A percentile compares a stretch with the other conserved stretches of the same genome.
Evolutionary conservation across 2,329 filamentous ascomycete species (phyloP).

Genomic region (Fusarium robinianum): DNA sequence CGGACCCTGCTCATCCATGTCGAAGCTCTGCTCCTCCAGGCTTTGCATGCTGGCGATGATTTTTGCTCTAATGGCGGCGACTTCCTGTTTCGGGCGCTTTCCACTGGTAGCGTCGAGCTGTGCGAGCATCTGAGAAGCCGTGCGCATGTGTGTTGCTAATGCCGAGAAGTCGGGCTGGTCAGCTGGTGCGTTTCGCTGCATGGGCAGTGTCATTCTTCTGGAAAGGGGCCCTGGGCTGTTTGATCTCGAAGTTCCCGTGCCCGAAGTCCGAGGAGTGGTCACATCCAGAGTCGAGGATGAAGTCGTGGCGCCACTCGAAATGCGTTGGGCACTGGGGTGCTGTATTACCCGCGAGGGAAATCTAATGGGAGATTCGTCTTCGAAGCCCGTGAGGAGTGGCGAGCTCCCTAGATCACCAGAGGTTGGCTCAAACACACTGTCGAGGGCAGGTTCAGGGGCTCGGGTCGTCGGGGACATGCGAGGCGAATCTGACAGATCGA

Average conservation of each 20-base stretch:
- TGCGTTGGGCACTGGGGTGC: constrained; percentile 51
- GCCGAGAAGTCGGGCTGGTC: constrained; percentile 83
- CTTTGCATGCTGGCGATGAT: constrained; percentile 92
- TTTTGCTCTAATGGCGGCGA: constrained; percentile 81
- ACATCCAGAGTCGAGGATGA: constrained; percentile 63
- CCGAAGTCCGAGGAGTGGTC: constrained; percentile 70
- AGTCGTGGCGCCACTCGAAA: constrained; percentile 66
- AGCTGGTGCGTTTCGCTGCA: constrained; percentile 56
- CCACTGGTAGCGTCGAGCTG: constrained; percentile 80
- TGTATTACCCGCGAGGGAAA: constrained; percentile 37
- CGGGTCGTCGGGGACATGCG: constrained; percentile 50
- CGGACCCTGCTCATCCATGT: constrained; percentile 72
- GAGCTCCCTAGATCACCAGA: constrained; percentile 79
- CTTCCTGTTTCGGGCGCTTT: constrained; percentile 78
- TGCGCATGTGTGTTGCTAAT: constrained; percentile 84
- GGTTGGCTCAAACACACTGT: constrained; percentile 84
- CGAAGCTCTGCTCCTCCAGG: constrained; percentile 83
- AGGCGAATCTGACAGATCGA: constrained; percentile 70
- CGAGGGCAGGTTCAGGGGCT: constrained; percentile 53
- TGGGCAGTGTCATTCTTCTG: constrained; percentile 65
- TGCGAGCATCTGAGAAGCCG: constrained; percentile 83
- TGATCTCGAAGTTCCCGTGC: constrained; percentile 68
- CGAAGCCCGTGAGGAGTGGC: constrained; percentile 64
- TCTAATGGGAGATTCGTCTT: constrained; percentile 51
- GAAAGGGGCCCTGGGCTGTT: constrained; percentile 62